Percentiles rank a stretch among this genome's conserved stretches.
Conservation (phyloP, 225 moss, liverwort and hornwort species). For the Physcomitrellopsis africana region DNA sequence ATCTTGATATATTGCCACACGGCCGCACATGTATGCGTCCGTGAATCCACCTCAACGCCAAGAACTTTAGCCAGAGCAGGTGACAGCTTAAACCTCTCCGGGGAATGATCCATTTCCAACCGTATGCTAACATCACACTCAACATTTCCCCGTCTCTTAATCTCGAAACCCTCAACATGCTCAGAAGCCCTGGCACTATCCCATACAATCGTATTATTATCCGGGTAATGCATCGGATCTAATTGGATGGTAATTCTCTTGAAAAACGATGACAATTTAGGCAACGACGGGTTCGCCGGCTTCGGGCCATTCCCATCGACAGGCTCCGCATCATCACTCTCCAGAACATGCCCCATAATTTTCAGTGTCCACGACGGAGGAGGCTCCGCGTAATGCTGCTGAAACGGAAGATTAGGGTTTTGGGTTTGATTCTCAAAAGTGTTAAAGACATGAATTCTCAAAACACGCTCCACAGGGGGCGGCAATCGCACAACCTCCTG, state of each 20-base stretch:
- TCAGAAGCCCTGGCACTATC: slow-evolving; percentile 74
- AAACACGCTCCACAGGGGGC: slow-evolving; percentile 74
- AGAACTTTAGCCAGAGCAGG: slow-evolving; percentile 80
- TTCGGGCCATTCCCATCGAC: slow-evolving; percentile 49
- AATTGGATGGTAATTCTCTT: slow-evolving; percentile 86
- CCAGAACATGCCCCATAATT: slow-evolving; percentile 91
- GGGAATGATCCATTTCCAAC: slow-evolving; percentile 89
- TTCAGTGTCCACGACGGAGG: slow-evolving; percentile 91
- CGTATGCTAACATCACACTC: slow-evolving; percentile 88
- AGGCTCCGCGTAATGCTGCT: slow-evolving; percentile 68
- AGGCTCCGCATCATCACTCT: slow-evolving; percentile 58
- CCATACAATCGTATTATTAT: slow-evolving; percentile 90
- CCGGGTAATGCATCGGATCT: slow-evolving; percentile 84
- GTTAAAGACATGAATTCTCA: slow-evolving; percentile 93
- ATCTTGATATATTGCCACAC: slow-evolving; percentile 98
- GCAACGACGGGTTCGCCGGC: slow-evolving; percentile 50
- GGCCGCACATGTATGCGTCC: slow-evolving; percentile 88
- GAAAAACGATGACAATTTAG: slow-evolving; percentile 90
- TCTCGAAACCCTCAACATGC: slow-evolving; percentile 95
- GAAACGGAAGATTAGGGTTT: slow-evolving; percentile 51
- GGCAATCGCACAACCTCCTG: slow-evolving; percentile 97
- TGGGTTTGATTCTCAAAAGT: slow-evolving; percentile 76
- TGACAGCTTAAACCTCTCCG: slow-evolving; percentile 91
- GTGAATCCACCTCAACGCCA: slow-evolving; percentile 97
- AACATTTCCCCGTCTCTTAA: slow-evolving; percentile 91